Evolutionary conservation across 2,329 filamentous ascomycete genomes (phyloP), one percentile per base, ranked within the genome.

Genomic region (Talaromyces sp.): DNA sequence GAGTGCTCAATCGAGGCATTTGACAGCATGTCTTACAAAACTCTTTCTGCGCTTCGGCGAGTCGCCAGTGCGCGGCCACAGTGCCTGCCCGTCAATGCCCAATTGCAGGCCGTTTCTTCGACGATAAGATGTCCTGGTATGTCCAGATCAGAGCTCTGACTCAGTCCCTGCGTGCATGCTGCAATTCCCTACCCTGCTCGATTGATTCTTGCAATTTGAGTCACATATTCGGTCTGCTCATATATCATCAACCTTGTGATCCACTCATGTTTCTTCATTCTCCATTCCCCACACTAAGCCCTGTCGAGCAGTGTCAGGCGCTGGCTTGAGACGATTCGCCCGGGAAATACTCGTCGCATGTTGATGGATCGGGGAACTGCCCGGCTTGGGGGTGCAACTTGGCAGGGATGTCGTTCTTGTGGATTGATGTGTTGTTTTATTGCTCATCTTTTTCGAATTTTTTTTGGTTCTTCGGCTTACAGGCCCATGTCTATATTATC

Each of bases 231-330:
- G 48, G 33, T 52, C 21, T 48, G 44, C 42, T 48, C 23, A 4
- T 46, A 8, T 52, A 35, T 21, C 35, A 11, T 52, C 18, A 52
- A n/a, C 37, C 21, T 56, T 25, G 31, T 60, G 61, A 42, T 59
- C 61, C 61, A 60, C 61, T 63, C 56, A 46, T 55, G 23, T 33
- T 31, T 9, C 21, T 7, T 28, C 6, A 28, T 56, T 56, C 23
- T 57, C 42, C 31, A 40, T 59, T 48, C 62, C 62, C 62, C 62
- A 63, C 62, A 60, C 57, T 63, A 60, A 44, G 37, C 57, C 61
- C 50, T 37, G 4, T 57, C 31, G 21, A 42, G 33, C 18, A 54
- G 35, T 37, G 58, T 54, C 59, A 55, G 37, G 46, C 44, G 48
- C 35, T 39, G 33, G 48, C 28, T 35, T 21, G 31, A 21, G 5